Percentiles rank a stretch among this genome's conserved stretches.
Evolutionary conservation across 108 stramenopile genomes (phyloP).

Genomic region (Nitzschia sp.): DNA sequence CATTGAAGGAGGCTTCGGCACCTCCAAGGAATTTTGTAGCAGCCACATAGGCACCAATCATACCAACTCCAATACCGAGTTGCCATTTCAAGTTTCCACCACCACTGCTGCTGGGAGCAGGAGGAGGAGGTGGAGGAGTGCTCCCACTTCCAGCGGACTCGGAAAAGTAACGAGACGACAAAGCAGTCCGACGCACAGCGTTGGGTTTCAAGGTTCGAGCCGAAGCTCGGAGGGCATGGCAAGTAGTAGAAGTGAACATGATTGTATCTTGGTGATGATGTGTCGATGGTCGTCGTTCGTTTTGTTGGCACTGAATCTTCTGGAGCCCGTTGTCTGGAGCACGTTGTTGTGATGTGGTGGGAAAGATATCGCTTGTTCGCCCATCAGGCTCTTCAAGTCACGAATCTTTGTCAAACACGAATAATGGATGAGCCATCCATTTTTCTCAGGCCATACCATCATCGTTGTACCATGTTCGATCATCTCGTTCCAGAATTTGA

Average conservation of each 20-base stretch:
- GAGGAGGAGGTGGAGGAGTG: background rate
- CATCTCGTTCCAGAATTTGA: conserved; percentile 43
- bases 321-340: no score
- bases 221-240: background rate
- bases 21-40: conserved; percentile 18
- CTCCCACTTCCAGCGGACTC: background rate
- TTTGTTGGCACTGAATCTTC: no score
- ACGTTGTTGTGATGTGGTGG: no score
- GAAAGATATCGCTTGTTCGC: no score
- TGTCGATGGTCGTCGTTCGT: no score
- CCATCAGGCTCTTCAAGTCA: no score
- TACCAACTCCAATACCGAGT: conserved; percentile 32
- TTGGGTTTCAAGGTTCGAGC: background rate
- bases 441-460: no score
- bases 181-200: no score
- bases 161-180: no score
- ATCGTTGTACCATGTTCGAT: background rate
- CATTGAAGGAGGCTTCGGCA: conserved; percentile 12
- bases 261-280: no score
- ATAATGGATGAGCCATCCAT: no score
- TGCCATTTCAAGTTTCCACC: conserved; percentile 37
- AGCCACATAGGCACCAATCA: conserved; percentile 30
- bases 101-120: background rate
- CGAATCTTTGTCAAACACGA: no score
- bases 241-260: background rate